Evolutionary conservation across 1,139 yeast species (phyloP).

Genomic region (Hemisphaericaspora xylofermentans): DNA sequence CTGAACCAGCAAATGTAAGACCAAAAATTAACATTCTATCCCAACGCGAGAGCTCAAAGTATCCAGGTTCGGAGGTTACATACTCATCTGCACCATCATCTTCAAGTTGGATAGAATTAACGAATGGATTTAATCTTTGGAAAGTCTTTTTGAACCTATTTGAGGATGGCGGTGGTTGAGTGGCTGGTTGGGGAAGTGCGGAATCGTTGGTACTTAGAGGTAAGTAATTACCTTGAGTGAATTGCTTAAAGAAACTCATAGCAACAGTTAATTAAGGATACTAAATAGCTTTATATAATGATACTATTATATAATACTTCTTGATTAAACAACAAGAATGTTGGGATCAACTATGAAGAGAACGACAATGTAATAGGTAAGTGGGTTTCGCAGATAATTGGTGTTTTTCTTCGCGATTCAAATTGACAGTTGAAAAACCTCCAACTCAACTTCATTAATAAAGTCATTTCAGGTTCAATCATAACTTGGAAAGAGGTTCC

Average conservation of each 20-base stretch:
- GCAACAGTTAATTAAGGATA: not conserved
- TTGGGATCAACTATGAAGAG: too few relatives aligned
- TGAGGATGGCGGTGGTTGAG: conserved; percentile 18
- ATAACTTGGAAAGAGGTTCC: too few relatives aligned
- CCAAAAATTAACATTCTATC: conserved; percentile 59
- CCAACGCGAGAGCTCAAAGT: conserved; percentile 54
- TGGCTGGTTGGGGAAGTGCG: conserved; percentile 42
- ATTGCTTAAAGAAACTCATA: conserved; percentile 44
- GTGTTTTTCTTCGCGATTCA: too few relatives aligned
- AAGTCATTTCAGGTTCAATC: too few relatives aligned
- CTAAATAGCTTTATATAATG: not conserved
- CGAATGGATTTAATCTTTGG: conserved; percentile 43
- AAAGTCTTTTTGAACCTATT: conserved; percentile 28
- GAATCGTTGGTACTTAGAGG: conserved; percentile 37
- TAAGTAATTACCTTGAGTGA: conserved; percentile 24
- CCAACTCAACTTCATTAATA: too few relatives aligned
- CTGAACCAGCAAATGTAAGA: conserved; percentile 54
- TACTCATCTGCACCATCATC: conserved; percentile 43
- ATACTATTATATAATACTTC: too few relatives aligned
- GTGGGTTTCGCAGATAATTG: too few relatives aligned
- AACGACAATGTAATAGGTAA: too few relatives aligned
- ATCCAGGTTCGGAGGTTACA: conserved; percentile 47
- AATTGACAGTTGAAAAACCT: too few relatives aligned
- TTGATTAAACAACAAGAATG: too few relatives aligned
- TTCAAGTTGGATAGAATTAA: conserved; percentile 36